A percentile compares a stretch with the other conserved stretches of the same genome.
Evolutionary conservation across 2,329 filamentous ascomycete genomes (phyloP).

Genomic region (Septoria linicola): DNA sequence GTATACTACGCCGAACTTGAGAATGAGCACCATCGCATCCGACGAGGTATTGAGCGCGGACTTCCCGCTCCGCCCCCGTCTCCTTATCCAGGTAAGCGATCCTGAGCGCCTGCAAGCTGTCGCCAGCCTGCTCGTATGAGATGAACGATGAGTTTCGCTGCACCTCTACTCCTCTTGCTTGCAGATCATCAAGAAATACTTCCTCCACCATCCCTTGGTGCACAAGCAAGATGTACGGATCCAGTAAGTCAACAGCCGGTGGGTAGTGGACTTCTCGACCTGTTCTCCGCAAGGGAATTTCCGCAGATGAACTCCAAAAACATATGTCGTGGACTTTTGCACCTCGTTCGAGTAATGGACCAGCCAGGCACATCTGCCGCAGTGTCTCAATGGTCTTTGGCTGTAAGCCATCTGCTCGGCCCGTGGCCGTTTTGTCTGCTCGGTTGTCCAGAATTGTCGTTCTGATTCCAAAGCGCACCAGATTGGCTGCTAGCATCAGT

Average conservation of each 20-base stretch:
- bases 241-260: slow-evolving; percentile 49
- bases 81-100: slow-evolving; percentile 44
- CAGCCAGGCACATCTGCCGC: slow-evolving; percentile 70
- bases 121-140: slow-evolving; percentile 47
- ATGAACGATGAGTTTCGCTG: slow-evolving; percentile 62
- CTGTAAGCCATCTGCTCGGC: slow-evolving; percentile 70
- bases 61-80: slow-evolving; percentile 41
- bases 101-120: slow-evolving; percentile 41
- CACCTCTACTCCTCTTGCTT: slow-evolving; percentile 62
- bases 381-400: slow-evolving; percentile 78
- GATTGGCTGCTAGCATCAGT: slow-evolving; percentile 49
- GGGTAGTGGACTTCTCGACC: slow-evolving; percentile 70
- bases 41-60: slow-evolving; percentile 63
- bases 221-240: slow-evolving; percentile 55
- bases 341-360: slow-evolving; percentile 64
- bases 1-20: slow-evolving; percentile 65
- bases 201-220: slow-evolving; percentile 77
- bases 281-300: slow-evolving; percentile 55
- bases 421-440: slow-evolving; percentile 65
- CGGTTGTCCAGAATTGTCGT: slow-evolving; percentile 67
- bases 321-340: slow-evolving; percentile 72
- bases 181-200: slow-evolving; percentile 67
- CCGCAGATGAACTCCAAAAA: slow-evolving; percentile 58
- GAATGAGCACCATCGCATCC: slow-evolving; percentile 74
- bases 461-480: slow-evolving; percentile 66